Base-by-base conservation (phyloP, 345 rosid species). In the Fremontodendron californicum region DNA sequence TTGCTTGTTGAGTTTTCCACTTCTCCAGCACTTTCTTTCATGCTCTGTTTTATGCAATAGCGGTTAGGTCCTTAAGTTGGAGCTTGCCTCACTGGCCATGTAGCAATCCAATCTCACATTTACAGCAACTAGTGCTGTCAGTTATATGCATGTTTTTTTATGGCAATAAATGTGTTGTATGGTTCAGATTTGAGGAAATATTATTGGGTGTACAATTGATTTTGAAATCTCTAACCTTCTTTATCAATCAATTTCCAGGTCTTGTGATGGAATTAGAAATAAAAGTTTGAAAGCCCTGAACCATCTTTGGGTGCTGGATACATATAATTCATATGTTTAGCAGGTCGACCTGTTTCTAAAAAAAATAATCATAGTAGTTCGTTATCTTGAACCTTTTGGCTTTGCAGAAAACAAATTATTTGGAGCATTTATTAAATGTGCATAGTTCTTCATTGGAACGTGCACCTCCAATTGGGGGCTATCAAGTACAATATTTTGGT, bases 371-470 rank as follows among this genome's bases (percentile, higher is more conserved):
- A 4, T 3, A 21, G 31, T 66, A 21, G 45, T 51, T 51, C 51
- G 9, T 51, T 51, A 63, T 63, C 9, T 71, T 49, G 10, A 16
- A 58, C 58, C 29, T 27, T 76, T 75, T 74, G 69, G 57, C 66
- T 76, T 54, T 82, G 78, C 74, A 90, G 94, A 86, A 83, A 83
- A 74, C 79, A 67, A 69, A 31, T 48, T 25, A 73, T 77, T 73
- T 88, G 82, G 88, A 87, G 84, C 39, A 57, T 67, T 76, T 77
- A 60, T 71, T 86, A 58, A 86, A 23, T 64, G 84, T 70, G 49
- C 74, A 75, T 62, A 77, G 64, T 80, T 77, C 84, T 73, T 77
- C 60, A 46, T 31, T 45, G 49, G 76, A 69, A 69, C 58, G 43
- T 67, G n/a, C 51, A 71, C 57, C 80, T 68, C 81, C 75, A 54